Percentiles rank a stretch among this genome's conserved stretches.
These are phyloP conservation scores for Bisporella sp. DNA, from an alignment of 2,329 filamentous ascomycete species.

Conservation along the genomic window DNA sequence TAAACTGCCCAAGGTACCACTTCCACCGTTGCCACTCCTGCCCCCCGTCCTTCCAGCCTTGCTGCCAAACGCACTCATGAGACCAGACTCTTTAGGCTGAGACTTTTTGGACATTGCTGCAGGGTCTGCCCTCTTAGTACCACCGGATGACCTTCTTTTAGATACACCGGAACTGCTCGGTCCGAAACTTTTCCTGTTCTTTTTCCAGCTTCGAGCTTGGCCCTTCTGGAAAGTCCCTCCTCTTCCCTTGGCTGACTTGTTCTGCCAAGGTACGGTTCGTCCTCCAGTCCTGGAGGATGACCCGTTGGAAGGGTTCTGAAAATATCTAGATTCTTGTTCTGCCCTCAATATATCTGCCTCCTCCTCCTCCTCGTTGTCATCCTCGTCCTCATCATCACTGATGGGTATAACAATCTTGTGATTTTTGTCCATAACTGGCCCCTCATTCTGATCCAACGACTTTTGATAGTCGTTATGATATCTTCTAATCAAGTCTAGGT, in stretches of 20 bases:
- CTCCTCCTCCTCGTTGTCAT: background rate
- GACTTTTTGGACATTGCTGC: background rate
- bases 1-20: slow-evolving; percentile 5
- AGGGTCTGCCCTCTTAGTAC: slow-evolving; percentile 8
- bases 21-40: background rate
- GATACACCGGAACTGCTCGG: slow-evolving; percentile 12
- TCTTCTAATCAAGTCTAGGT: slow-evolving; percentile 51
- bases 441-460: slow-evolving; percentile 34
- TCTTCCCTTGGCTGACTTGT: background rate
- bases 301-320: background rate
- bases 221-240: slow-evolving; percentile 4
- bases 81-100: slow-evolving; percentile 1
- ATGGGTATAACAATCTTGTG: slow-evolving; percentile 46
- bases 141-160: slow-evolving; percentile 13
- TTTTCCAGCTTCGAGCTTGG: no score
- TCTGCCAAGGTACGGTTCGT: slow-evolving; percentile 1
- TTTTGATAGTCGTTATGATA: slow-evolving; percentile 41
- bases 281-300: background rate
- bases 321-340: background rate
- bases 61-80: background rate
- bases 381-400: slow-evolving; percentile 30
- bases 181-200: slow-evolving; percentile 6
- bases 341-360: background rate
- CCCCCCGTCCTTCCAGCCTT: background rate
- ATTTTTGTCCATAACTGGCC: slow-evolving; percentile 23